phyloP scores from a whole-genome alignment of 331 rosid species.

The Pyracantha coccinea region DNA sequence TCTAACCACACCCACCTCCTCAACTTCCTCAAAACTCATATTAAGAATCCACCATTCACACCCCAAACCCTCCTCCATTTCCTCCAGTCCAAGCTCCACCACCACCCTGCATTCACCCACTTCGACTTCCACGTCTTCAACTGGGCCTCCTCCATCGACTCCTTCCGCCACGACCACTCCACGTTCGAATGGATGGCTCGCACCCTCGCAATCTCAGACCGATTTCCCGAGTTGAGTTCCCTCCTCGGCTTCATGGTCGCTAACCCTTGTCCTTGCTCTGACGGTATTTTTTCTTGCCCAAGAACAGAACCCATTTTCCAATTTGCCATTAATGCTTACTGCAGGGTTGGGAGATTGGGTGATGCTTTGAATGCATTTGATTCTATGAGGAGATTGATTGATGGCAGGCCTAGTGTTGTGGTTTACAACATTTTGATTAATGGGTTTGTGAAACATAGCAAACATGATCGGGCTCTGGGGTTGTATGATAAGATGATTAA shows the following conservation, averaged over 20 bases:
- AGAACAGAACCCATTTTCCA: constrained; percentile 50
- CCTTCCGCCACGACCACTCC: constrained; percentile 72
- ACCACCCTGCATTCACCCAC: constrained; percentile 69
- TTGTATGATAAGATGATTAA: constrained; percentile 44
- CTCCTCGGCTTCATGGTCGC: constrained; percentile 51
- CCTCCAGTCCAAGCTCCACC: constrained; percentile 71
- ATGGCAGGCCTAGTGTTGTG: constrained; percentile 56
- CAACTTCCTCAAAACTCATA: constrained; percentile 45
- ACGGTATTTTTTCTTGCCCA: constrained; percentile 77
- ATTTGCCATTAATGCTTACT: constrained; percentile 44
- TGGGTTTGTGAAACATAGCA: constrained; percentile 65
- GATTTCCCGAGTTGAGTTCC: constrained; percentile 39
- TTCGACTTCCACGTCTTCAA: constrained; percentile 75
- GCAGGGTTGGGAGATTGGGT: constrained; percentile 46
- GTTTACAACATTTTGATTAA: constrained; percentile 58
- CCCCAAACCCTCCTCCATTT: constrained; percentile 60
- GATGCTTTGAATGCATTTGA: constrained; percentile 53
- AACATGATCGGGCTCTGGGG: constrained; percentile 38
- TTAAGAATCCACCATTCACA: constrained; percentile 44
- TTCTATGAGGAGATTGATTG: constrained; percentile 54
- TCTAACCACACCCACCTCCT: constrained; percentile 48
- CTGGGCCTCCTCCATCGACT: constrained; percentile 75
- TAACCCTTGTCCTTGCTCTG: constrained; percentile 73
- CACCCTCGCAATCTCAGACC: constrained; percentile 49
- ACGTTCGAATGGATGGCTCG: constrained; percentile 78